A percentile compares a stretch with the other conserved stretches of the same genome.
These are phyloP conservation scores for Cutaneotrichosporon cyanovorans DNA, from an alignment of 1,284 basidiomycete species.

Conservation along the genomic window DNA sequence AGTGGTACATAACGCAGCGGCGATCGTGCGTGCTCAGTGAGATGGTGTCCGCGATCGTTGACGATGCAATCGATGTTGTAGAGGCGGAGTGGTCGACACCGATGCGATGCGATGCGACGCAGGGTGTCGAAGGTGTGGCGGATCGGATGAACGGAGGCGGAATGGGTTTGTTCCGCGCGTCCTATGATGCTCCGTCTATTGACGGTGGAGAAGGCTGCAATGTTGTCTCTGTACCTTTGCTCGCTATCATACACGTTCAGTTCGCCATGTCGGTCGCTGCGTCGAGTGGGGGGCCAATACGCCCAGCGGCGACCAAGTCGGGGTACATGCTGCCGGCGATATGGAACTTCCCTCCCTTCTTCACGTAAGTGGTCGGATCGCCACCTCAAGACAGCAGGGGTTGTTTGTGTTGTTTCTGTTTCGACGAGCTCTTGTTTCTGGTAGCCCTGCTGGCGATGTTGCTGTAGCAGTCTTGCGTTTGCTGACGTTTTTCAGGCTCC, in stretches of 20 bases:
- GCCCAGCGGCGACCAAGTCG: constrained; percentile 19
- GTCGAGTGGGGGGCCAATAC: constrained; percentile 6
- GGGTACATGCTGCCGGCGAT: constrained; percentile 48
- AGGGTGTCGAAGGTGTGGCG: too few species aligned
- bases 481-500: constrained; percentile 37
- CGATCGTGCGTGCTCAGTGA: too few species aligned
- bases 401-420: too few species aligned
- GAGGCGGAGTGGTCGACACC: not conserved
- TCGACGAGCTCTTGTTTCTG: too few species aligned
- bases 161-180: too few species aligned
- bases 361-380: constrained; percentile 40
- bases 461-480: not conserved
- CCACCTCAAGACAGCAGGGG: too few species aligned
- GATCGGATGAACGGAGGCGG: too few species aligned
- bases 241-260: constrained; percentile 3
- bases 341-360: constrained; percentile 53
- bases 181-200: too few species aligned
- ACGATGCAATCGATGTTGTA: not conserved
- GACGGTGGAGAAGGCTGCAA: too few species aligned
- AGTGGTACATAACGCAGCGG: constrained; percentile 3
- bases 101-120: too few species aligned
- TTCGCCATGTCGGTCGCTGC: too few species aligned
- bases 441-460: too few species aligned
- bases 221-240: not conserved
- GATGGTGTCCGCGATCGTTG: not conserved